Conservation (phyloP, 2,329 filamentous ascomycete species). For the Xylariaceae sp. region DNA sequence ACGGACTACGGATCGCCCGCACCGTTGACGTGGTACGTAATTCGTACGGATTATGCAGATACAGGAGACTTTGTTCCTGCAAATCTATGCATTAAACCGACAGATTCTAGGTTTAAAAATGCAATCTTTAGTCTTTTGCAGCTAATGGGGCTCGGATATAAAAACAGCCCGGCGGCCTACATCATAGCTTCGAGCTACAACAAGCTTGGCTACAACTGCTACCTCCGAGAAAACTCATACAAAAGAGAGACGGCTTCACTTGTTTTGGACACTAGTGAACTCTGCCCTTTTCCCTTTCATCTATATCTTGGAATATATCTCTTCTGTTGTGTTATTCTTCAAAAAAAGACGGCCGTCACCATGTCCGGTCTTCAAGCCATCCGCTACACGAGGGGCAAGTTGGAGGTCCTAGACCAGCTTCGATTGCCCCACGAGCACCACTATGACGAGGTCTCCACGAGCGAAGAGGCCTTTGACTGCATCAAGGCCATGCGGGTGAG, state of each 20-base stretch:
- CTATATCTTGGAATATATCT: neutral
- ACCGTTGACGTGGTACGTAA: no score
- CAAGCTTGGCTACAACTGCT: no score
- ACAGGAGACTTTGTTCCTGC: no score
- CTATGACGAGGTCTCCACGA: conserved; percentile 66
- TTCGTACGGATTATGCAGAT: no score
- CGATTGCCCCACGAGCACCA: conserved; percentile 73
- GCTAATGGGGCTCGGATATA: neutral
- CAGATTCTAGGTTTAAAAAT: neutral
- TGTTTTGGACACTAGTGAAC: no score
- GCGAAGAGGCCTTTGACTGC: conserved; percentile 73
- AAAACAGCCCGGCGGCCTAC: no score
- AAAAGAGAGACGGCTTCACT: no score
- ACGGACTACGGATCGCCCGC: neutral
- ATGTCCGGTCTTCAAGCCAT: conserved; percentile 69
- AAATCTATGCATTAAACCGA: neutral
- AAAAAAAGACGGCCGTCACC: neutral
- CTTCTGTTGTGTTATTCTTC: neutral
- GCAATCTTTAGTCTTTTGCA: neutral
- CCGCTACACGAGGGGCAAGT: conserved; percentile 64
- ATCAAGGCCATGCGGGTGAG: conserved; percentile 76
- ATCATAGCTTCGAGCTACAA: no score
- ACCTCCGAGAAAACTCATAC: no score
- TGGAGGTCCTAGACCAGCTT: conserved; percentile 80
- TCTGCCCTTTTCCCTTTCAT: no score